A percentile compares a stretch with the other conserved stretches of the same genome.
These are phyloP conservation scores for Plasmodium sp. DNA, from an alignment of 169 alveolate genomes.

Conservation along the genomic window DNA sequence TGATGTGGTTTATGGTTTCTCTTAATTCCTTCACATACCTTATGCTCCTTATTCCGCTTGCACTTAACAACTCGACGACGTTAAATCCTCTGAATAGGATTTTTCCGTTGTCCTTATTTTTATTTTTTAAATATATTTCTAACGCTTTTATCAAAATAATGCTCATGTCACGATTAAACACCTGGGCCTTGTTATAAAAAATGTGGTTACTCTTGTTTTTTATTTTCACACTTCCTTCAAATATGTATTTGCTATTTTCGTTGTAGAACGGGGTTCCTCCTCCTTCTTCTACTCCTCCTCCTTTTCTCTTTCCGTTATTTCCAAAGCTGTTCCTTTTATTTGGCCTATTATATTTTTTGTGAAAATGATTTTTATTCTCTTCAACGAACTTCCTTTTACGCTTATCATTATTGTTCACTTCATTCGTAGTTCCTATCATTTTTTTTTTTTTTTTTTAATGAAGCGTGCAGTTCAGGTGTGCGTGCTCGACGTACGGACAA, in stretches of 20 bases:
- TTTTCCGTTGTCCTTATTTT: conserved; percentile 72
- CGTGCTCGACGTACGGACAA: background rate
- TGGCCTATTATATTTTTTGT: background rate
- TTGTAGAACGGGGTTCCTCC: background rate
- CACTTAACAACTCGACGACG: conserved; percentile 83
- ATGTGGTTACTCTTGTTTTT: conserved; percentile 79
- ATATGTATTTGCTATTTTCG: conserved; percentile 57
- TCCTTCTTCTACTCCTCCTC: background rate
- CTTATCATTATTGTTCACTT: background rate
- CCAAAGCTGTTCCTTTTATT: background rate
- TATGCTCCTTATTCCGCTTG: conserved; percentile 90
- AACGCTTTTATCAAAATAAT: conserved; percentile 88
- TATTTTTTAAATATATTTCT: conserved; percentile 76
- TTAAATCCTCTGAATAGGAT: conserved; percentile 80
- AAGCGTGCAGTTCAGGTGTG: background rate
- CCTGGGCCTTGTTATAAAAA: conserved; percentile 94
- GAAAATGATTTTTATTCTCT: background rate
- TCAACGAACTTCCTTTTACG: conserved; percentile 5
- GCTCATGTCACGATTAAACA: conserved; percentile 94
- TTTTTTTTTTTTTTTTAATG: background rate
- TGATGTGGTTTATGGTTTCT: conserved; percentile 82
- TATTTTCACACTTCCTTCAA: conserved; percentile 87
- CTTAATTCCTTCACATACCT: conserved; percentile 91
- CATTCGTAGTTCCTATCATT: conserved; percentile 15
- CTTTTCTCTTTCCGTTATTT: background rate